Base-by-base conservation (phyloP, 192 early-diverging fungal species). In the Coemansia pectinata region DNA sequence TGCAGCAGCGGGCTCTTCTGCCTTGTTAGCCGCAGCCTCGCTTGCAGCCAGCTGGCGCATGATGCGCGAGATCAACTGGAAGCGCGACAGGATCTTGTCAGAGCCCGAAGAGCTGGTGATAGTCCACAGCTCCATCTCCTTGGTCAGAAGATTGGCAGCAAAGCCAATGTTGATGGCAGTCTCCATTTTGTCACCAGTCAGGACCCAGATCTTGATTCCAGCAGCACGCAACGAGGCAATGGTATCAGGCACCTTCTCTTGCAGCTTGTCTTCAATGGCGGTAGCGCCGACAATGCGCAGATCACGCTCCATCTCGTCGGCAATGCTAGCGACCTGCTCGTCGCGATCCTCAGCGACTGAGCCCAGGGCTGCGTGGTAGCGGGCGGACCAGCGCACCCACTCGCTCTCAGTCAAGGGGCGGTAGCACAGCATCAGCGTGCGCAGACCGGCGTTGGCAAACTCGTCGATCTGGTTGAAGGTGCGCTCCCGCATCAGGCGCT, bases 111-210 rank as follows among this genome's bases (percentile, higher is more conserved):
- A 74, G 69, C 76, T 78, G 68, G 63, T 83, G 53, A 86, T 80
- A 23, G 87, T 90, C 84, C 88, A 88, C n/a, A 95, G 79, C 66
- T 90, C 87, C 95, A 96, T 96, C 44, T 91, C 90, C 31, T 85
- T 81, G 39, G 89, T 87, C 1, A 99, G 81, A 44, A 99, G 80
- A 63, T 96, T 96, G 84, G 94, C 95, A 9, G 95, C 91, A 66
- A 92, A 93, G 31, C 96, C 97, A 85, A 99, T 99, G 76, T 97
- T 96, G 79, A 99, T 97, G 4, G 97, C 97, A 1, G 97, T 99
- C 68, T 98, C 96, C 53, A 92, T 91, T 78, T 99, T 99, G 85
- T 99, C 96, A 19, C 95, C 97, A 2, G 97, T 99, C 66, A 98
- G 84, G 34, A 99, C 95, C 96, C 97, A 99, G 31, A 98, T 76